A percentile compares a stretch with the other conserved stretches of the same genome.
These are phyloP conservation scores for Penstemon newberryi DNA, from an alignment of 257 asterid species.

Conservation along the genomic window DNA sequence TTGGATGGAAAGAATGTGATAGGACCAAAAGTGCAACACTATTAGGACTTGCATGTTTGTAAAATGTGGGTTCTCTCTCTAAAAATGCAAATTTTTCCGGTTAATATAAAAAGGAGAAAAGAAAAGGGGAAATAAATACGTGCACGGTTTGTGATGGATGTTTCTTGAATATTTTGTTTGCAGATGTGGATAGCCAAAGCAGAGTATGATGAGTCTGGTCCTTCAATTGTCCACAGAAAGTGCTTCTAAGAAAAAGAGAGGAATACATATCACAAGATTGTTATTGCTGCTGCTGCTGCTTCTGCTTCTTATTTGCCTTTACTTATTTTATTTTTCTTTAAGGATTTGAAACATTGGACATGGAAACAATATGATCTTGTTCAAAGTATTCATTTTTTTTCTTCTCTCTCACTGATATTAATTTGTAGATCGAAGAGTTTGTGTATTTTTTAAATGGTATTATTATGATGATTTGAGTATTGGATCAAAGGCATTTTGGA, in stretches of 20 bases:
- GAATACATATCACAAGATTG: slow-evolving; percentile 31
- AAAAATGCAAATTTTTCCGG: too few relatives aligned
- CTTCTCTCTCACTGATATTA: slow-evolving; percentile 33
- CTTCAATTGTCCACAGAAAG: slow-evolving; percentile 62
- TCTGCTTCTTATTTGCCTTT: slow-evolving; percentile 26
- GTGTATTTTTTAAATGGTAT: slow-evolving; percentile 33
- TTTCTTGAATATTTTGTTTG: slow-evolving; percentile 20
- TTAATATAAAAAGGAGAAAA: background rate
- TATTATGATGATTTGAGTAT: slow-evolving; percentile 32
- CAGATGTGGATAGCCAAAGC: slow-evolving; percentile 68
- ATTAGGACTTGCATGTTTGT: too few relatives aligned
- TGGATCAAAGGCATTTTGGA: slow-evolving; percentile 22
- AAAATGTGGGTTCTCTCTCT: too few relatives aligned
- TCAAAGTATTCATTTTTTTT: slow-evolving; percentile 25
- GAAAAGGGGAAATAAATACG: background rate
- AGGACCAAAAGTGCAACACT: too few relatives aligned
- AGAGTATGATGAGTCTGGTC: slow-evolving; percentile 61
- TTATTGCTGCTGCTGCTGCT: slow-evolving; percentile 27
- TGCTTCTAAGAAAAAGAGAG: slow-evolving; percentile 49
- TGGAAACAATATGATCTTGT: slow-evolving; percentile 29
- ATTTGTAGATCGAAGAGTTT: slow-evolving; percentile 36
- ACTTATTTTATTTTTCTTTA: slow-evolving; percentile 24
- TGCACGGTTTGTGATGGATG: background rate
- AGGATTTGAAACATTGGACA: slow-evolving; percentile 29
- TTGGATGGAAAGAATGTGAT: too few relatives aligned